A percentile compares a stretch with the other conserved stretches of the same genome.
Evolutionary conservation across 768 basidiomycete genomes (phyloP).

Genomic region (Phlebiopsis flavidoalba): DNA sequence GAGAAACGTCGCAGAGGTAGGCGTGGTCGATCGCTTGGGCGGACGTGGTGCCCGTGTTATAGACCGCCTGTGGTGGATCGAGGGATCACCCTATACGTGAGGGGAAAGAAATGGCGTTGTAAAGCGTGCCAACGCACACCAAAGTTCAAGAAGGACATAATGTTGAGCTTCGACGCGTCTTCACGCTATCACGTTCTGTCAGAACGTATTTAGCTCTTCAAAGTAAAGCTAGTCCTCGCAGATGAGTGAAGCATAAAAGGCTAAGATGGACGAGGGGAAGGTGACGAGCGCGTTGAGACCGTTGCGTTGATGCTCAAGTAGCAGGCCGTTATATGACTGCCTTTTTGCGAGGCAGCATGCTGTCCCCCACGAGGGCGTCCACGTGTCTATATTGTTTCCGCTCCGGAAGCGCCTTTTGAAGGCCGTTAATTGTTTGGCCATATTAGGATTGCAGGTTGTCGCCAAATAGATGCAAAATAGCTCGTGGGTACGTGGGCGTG

Average conservation of each 20-base stretch:
- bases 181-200: background rate
- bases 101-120: background rate
- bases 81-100: slow-evolving; percentile 3
- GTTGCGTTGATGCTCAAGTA: slow-evolving; percentile 5
- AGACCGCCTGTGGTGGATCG: slow-evolving; percentile 57
- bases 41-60: slow-evolving; percentile 68
- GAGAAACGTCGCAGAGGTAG: slow-evolving; percentile 47
- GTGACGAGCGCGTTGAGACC: background rate
- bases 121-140: slow-evolving; percentile 42
- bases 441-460: slow-evolving; percentile 20
- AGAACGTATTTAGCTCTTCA: background rate
- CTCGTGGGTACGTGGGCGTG: slow-evolving; percentile 13
- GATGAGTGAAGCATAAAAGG: background rate
- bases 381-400: background rate
- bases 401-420: background rate
- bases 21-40: slow-evolving; percentile 70
- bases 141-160: slow-evolving; percentile 83
- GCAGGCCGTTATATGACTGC: background rate
- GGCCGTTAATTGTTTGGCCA: slow-evolving; percentile 12
- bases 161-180: background rate
- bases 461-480: slow-evolving; percentile 20
- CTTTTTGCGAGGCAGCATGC: background rate
- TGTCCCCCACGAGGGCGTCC: background rate
- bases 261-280: background rate
- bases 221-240: background rate